phyloP scores from a whole-genome alignment of 2,329 filamentous ascomycete species.

The Fusarium lyarnte region DNA sequence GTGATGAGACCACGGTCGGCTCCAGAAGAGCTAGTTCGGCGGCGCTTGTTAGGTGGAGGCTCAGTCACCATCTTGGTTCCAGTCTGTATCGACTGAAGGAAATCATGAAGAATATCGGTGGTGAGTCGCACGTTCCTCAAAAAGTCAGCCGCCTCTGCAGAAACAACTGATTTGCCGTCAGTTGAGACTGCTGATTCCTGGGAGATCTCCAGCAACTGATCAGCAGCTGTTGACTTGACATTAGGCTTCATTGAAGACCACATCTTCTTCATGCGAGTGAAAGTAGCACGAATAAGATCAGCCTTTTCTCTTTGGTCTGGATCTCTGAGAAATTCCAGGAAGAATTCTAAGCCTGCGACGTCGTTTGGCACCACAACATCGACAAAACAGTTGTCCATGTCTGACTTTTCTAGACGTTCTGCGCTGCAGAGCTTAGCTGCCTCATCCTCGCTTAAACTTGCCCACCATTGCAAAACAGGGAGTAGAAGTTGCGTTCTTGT shows the following conservation, averaged over 20 bases:
- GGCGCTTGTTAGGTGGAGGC: slow-evolving; percentile 79
- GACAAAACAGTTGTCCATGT: slow-evolving; percentile 57
- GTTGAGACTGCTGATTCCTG: slow-evolving; percentile 53
- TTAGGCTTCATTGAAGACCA: slow-evolving; percentile 78
- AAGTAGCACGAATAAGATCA: slow-evolving; percentile 71
- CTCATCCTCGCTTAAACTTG: slow-evolving; percentile 61
- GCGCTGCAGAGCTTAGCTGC: slow-evolving; percentile 54
- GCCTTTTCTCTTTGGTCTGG: slow-evolving; percentile 51
- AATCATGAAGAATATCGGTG: slow-evolving; percentile 74
- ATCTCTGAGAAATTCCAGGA: slow-evolving; percentile 60
- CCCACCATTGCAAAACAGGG: slow-evolving; percentile 78
- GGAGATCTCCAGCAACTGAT: slow-evolving; percentile 70
- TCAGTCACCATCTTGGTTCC: slow-evolving; percentile 77
- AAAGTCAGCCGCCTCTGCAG: slow-evolving; percentile 74
- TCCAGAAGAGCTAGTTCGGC: slow-evolving; percentile 79
- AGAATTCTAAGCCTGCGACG: slow-evolving; percentile 59
- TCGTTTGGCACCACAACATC: slow-evolving; percentile 66
- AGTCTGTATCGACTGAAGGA: slow-evolving; percentile 78
- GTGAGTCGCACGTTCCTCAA: slow-evolving; percentile 78
- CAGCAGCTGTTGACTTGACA: slow-evolving; percentile 66
- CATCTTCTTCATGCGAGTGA: slow-evolving; percentile 73
- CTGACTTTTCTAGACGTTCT: slow-evolving; percentile 55
- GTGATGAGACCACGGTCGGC: slow-evolving; percentile 67
- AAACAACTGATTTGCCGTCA: slow-evolving; percentile 51
- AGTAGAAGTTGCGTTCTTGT: slow-evolving; percentile 79